Percentiles rank a stretch among this genome's conserved stretches.
phyloP scores from a whole-genome alignment of 1,284 basidiomycete species.

The Fomitopsis schrenkii region DNA sequence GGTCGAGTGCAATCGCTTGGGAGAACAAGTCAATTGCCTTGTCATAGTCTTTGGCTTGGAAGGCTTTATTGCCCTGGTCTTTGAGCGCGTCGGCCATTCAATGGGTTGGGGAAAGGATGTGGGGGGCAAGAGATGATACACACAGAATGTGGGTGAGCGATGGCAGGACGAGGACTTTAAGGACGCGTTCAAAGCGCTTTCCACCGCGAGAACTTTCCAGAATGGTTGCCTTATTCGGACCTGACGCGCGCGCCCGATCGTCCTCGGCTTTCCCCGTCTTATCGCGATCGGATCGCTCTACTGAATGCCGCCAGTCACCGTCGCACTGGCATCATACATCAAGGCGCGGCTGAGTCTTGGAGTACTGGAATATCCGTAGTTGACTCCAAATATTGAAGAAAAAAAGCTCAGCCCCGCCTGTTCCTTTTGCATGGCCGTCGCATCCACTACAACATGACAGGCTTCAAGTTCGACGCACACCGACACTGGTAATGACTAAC shows the following conservation, averaged over 20 bases:
- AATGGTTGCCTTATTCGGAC: background rate
- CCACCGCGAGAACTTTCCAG: slow-evolving; percentile 1
- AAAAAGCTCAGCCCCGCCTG: background rate
- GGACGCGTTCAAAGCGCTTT: background rate
- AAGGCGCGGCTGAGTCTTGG: too few species aligned
- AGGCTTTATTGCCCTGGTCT: slow-evolving; percentile 94
- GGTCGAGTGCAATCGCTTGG: slow-evolving; percentile 83
- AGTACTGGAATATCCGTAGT: too few species aligned
- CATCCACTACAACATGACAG: too few species aligned
- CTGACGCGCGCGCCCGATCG: background rate
- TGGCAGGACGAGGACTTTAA: slow-evolving; percentile 1
- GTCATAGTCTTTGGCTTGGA: slow-evolving; percentile 90
- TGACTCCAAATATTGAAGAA: too few species aligned
- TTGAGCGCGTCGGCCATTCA: slow-evolving; percentile 57
- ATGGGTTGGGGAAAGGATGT: slow-evolving; percentile 7
- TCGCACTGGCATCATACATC: too few species aligned
- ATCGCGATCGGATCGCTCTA: background rate
- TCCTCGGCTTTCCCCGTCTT: background rate
- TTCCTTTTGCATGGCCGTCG: background rate
- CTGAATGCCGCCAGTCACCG: too few species aligned
- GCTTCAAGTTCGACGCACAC: too few species aligned
- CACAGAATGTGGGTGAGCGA: background rate
- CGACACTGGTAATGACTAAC: too few species aligned
- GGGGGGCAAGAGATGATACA: background rate
- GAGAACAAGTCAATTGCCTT: slow-evolving; percentile 86